phyloP scores from a whole-genome alignment of 2,329 filamentous ascomycete genomes.

The Penicillium sp. region DNA sequence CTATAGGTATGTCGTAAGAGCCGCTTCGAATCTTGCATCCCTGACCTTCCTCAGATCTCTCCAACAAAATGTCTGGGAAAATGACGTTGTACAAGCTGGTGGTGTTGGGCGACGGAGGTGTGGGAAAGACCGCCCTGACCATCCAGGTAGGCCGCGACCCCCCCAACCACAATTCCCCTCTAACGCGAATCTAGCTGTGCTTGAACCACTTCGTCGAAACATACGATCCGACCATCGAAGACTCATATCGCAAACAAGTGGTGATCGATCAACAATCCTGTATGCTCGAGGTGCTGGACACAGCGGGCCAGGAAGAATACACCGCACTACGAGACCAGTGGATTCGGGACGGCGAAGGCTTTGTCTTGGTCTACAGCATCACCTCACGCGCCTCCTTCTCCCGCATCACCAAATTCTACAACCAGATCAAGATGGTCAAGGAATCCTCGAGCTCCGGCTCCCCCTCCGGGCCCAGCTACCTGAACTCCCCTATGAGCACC shows the following conservation, averaged over 20 bases:
- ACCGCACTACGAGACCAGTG: constrained; percentile 95
- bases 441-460: constrained; percentile 68
- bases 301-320: constrained; percentile 97
- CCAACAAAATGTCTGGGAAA: constrained; percentile 75
- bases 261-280: constrained; percentile 92
- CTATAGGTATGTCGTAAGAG: background rate
- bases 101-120: constrained; percentile 90
- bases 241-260: constrained; percentile 69
- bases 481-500: constrained; percentile 51
- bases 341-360: constrained; percentile 97
- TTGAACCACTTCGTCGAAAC: constrained; percentile 98
- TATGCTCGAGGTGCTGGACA: constrained; percentile 97
- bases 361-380: constrained; percentile 97
- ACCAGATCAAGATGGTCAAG: constrained; percentile 96
- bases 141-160: constrained; percentile 61
- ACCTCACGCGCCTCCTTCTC: constrained; percentile 94
- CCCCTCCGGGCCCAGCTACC: constrained; percentile 52
- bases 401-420: constrained; percentile 92
- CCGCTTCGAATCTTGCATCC: background rate
- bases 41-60: background rate
- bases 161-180: background rate
- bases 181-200: constrained; percentile 65
- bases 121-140: constrained; percentile 90
- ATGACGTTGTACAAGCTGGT: constrained; percentile 97
- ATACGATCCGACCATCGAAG: constrained; percentile 69